Base-by-base conservation (phyloP, 768 basidiomycete genomes). In the Boletus reticuloceps region DNA sequence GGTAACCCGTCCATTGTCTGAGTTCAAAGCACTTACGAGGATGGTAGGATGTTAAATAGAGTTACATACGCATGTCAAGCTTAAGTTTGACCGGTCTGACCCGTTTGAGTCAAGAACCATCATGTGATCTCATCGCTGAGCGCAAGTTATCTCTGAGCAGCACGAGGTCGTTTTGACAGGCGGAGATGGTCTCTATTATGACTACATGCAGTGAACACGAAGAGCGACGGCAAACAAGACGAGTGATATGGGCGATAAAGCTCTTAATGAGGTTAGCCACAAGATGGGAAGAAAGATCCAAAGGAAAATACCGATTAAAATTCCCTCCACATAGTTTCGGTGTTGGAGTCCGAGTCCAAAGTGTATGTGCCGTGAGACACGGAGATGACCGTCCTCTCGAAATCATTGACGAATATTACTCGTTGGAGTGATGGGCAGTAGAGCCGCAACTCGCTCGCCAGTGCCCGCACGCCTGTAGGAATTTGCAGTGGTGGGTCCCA, bases 341-440 rank as follows among this genome's bases (percentile, higher is more conserved):
- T 41, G 34, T 37, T 58, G 13, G 57, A 58, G 12, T 69, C 68
- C n/a, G 39, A 47, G 36, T 75, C 69, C 36, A 71, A 37, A 19
- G 37, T 25, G 47, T 71, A 72, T 7, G 63, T 41, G 25, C 72
- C 73, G 12, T 69, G 70, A 22, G 69, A 74, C 41, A 79, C 74
- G n/a, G 61, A 20, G 32, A 70, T 12, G 31, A 81, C 77, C 19
- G 75, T 83, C 61, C 83, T 75, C 55, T 86, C 83, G 63, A 85
- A 83, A 37, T 86, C 78, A 53, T 79, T 75, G 47, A 87, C 83
- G 58, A 86, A 87, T n/a, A 87, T 72, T 7, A 85, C 76, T 20
- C 75, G 75, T 10, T 60, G 61, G 29, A 86, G 70, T 1, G 75
- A 75, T 6, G 81, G 79, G 56, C 77, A 81, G 60, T 87, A 88